A percentile compares a stretch with the other conserved stretches of the same genome.
These are phyloP conservation scores for Verticillium tricorpus DNA, from an alignment of 2,329 filamentous ascomycete species.

Conservation along the genomic window DNA sequence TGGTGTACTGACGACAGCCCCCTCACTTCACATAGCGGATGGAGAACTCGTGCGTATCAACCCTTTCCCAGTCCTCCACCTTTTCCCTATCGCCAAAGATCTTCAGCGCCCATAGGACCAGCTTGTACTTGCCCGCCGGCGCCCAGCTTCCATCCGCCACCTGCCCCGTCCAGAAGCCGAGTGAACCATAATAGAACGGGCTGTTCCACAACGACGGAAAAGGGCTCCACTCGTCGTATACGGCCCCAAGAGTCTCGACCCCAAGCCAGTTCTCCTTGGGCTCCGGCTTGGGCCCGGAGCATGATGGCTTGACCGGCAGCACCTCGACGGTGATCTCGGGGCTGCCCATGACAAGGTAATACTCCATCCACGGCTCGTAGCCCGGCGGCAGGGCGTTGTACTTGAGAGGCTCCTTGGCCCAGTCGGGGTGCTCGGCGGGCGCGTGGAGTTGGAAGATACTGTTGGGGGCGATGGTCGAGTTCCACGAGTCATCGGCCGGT, in stretches of 20 bases:
- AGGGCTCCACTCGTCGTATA: slow-evolving; percentile 1
- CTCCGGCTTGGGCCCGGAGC: background rate
- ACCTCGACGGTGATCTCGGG: slow-evolving; percentile 8
- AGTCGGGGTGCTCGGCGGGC: slow-evolving; percentile 5
- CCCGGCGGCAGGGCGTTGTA: slow-evolving; percentile 1
- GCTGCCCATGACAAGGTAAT: slow-evolving; percentile 11
- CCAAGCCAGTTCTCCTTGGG: slow-evolving; percentile 7
- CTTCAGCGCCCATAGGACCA: slow-evolving; percentile 21
- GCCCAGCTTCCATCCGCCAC: slow-evolving; percentile 42
- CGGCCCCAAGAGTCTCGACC: slow-evolving; percentile 2
- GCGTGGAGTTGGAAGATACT: slow-evolving; percentile 7
- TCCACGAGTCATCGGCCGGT: slow-evolving; percentile 1
- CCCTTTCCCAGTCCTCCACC: slow-evolving; percentile 16
- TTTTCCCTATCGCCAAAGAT: slow-evolving; percentile 9
- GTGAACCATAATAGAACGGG: background rate
- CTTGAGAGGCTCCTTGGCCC: slow-evolving; percentile 3
- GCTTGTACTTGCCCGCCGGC: slow-evolving; percentile 43
- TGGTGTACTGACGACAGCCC: too few relatives aligned
- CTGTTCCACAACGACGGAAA: background rate
- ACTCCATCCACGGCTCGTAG: slow-evolving; percentile 1
- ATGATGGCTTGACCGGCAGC: background rate
- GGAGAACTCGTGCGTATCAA: slow-evolving; percentile 34
- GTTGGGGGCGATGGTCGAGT: background rate
- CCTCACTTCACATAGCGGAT: slow-evolving; percentile 31
- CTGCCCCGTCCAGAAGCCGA: slow-evolving; percentile 37